A percentile compares a stretch with the other conserved stretches of the same genome.
Evolutionary conservation across 2,329 filamentous ascomycete genomes (phyloP).

Genomic region (Exserohilum turcica): DNA sequence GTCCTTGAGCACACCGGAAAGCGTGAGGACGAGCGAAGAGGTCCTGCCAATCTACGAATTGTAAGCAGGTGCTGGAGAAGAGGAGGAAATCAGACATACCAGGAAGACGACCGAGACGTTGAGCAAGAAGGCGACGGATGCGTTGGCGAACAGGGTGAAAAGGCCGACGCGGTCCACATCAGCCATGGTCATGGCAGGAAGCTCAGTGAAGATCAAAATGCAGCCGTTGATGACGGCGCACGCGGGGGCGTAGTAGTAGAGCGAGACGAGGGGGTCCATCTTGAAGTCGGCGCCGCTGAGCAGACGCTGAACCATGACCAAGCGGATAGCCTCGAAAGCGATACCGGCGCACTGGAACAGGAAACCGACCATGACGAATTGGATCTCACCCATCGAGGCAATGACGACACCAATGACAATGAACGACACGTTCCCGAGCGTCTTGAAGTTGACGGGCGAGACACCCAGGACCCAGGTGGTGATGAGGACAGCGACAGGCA

Average conservation of each 20-base stretch:
- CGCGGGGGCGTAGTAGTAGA: constrained; percentile 88
- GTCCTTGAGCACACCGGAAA: constrained; percentile 87
- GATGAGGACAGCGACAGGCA: constrained; percentile 88
- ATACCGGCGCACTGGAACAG: constrained; percentile 79
- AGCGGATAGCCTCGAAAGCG: constrained; percentile 78
- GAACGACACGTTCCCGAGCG: constrained; percentile 88
- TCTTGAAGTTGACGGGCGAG: constrained; percentile 80
- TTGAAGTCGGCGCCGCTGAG: constrained; percentile 84
- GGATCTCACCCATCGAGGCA: constrained; percentile 93
- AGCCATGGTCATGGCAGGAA: constrained; percentile 69
- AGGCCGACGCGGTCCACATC: constrained; percentile 77
- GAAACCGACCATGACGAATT: constrained; percentile 82
- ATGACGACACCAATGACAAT: constrained; percentile 96
- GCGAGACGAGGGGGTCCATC: constrained; percentile 87
- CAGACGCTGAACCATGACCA: constrained; percentile 83
- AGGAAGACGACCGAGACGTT: constrained; percentile 87
- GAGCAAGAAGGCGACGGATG: constrained; percentile 76
- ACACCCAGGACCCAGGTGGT: constrained; percentile 88
- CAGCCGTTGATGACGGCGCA: constrained; percentile 81
- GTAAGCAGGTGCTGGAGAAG: constrained; percentile 17
- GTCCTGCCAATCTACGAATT: constrained; percentile 77
- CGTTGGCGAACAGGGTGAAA: constrained; percentile 75
- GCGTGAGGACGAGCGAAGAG: constrained; percentile 81
- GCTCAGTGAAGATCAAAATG: constrained; percentile 74
- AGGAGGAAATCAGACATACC: constrained; percentile 59